phyloP scores from a whole-genome alignment of 225 moss, liverwort and hornwort species.

The Pleurozium schreberi region DNA sequence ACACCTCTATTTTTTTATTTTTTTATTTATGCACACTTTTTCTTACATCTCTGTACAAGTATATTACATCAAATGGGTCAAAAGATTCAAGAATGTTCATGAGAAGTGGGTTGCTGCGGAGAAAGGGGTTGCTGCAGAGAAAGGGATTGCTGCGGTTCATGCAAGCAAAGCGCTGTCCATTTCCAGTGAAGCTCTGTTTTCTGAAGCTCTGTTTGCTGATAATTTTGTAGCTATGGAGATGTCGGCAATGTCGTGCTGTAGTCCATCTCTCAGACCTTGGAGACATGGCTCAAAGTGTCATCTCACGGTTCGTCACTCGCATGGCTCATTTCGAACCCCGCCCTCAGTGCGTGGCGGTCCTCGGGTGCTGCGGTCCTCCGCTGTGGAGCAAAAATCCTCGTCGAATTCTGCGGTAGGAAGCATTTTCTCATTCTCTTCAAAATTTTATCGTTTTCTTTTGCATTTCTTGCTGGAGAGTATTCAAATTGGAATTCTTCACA shows the following conservation, averaged over 20 bases:
- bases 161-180: background rate
- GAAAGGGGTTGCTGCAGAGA: background rate
- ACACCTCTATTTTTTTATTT: background rate
- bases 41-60: background rate
- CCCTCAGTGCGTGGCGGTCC: background rate
- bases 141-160: background rate
- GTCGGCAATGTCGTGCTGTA: background rate
- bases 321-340: background rate
- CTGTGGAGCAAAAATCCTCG: slow-evolving; percentile 1
- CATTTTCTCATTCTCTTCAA: background rate
- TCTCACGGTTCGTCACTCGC: background rate
- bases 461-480: background rate
- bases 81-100: background rate
- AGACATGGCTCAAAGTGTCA: background rate
- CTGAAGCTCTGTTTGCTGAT: background rate
- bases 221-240: slow-evolving; percentile 16
- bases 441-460: background rate
- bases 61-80: background rate
- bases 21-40: background rate
- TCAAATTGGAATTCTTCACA: background rate
- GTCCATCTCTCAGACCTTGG: background rate
- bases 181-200: background rate
- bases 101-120: background rate
- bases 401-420: background rate
- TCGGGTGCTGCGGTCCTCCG: background rate